Percentiles rank a stretch among this genome's conserved stretches.
Conservation (phyloP, 202 grass and related monocot genomes). For the Saccharum hybrid region DNA sequence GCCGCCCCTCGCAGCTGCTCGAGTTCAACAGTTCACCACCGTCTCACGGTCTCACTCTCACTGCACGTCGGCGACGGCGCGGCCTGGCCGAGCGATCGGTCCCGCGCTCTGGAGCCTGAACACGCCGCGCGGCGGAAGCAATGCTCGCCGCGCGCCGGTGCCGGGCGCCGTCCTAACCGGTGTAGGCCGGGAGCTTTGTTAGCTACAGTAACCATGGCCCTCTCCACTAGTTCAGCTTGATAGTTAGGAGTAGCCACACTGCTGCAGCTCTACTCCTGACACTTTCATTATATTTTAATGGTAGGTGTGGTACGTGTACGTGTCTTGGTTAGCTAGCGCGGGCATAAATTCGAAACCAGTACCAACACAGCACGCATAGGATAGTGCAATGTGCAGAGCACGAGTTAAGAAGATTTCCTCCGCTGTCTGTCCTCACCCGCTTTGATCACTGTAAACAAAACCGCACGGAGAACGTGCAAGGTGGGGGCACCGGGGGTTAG, state of each 20-base stretch:
- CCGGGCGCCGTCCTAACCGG: constrained; percentile 35
- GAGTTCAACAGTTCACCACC: too few species aligned
- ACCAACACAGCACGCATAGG: not conserved
- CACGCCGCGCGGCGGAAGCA: not conserved
- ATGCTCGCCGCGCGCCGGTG: not conserved
- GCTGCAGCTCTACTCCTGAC: not conserved
- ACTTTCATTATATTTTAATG: not conserved
- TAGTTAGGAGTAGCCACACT: not conserved
- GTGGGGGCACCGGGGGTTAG: not conserved
- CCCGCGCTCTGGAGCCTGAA: not conserved
- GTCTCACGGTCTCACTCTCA: too few species aligned
- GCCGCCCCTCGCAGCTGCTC: too few species aligned
- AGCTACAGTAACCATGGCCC: constrained; percentile 12
- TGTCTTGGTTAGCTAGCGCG: constrained; percentile 14
- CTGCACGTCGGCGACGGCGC: too few species aligned
- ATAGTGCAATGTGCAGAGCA: not conserved
- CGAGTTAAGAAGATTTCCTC: constrained; percentile 9
- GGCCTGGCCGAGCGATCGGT: not conserved
- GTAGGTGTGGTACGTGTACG: constrained; percentile 7
- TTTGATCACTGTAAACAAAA: constrained; percentile 12
- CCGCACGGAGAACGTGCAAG: not conserved
- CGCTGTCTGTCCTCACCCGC: not conserved
- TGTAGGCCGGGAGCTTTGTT: not conserved
- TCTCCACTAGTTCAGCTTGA: not conserved
- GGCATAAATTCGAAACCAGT: constrained; percentile 12